A percentile compares a stretch with the other conserved stretches of the same genome.
Evolutionary conservation across 805 yeast species (phyloP).

Genomic region (Kodamaea jinghongensis): DNA sequence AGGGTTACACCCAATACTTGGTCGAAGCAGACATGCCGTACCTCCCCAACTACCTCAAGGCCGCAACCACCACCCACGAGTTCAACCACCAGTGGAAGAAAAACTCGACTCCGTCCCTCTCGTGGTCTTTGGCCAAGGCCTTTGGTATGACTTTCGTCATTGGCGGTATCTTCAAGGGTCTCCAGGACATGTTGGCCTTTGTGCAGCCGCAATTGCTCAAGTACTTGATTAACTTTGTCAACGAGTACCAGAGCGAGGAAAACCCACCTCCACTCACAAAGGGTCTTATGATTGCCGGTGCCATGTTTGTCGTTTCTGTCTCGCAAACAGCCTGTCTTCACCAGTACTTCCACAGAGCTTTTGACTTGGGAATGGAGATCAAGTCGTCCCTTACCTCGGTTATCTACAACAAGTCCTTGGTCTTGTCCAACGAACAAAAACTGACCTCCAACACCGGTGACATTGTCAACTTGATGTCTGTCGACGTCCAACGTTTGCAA

Average conservation of each 20-base stretch:
- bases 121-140: constrained; percentile 60
- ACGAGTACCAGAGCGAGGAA: constrained; percentile 37
- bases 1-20: constrained; percentile 64
- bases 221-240: constrained; percentile 54
- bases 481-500: constrained; percentile 85
- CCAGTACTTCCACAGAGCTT: constrained; percentile 73
- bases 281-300: constrained; percentile 72
- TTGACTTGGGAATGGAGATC: constrained; percentile 74
- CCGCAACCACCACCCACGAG: constrained; percentile 47
- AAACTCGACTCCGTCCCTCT: constrained; percentile 47
- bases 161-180: constrained; percentile 69
- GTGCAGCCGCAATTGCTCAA: constrained; percentile 81
- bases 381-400: constrained; percentile 66
- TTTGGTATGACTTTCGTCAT: constrained; percentile 70
- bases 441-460: constrained; percentile 82
- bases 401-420: constrained; percentile 66
- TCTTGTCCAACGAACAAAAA: constrained; percentile 68
- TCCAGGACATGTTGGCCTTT: constrained; percentile 79
- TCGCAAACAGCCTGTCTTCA: constrained; percentile 74
- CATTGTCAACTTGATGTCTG: constrained; percentile 91
- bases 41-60: constrained; percentile 64
- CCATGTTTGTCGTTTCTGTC: constrained; percentile 75
- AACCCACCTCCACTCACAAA: constrained; percentile 58
- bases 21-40: constrained; percentile 69
- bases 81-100: constrained; percentile 61